phyloP scores from a whole-genome alignment of 352 stramenopile genomes.

The Phytophthora agathidicida region DNA sequence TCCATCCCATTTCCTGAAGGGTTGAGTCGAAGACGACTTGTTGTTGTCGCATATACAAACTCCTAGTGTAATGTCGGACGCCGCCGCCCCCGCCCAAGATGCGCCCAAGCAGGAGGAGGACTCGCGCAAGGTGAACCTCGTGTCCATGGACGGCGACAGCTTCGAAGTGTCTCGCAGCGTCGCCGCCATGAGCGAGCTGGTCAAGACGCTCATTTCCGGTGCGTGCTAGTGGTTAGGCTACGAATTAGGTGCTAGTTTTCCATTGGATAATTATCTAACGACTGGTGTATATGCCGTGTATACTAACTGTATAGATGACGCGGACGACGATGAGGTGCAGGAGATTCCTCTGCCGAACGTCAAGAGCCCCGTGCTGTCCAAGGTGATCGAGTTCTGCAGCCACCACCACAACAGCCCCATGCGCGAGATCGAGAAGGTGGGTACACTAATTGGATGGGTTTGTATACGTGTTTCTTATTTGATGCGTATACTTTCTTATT shows the following conservation, averaged over 20 bases:
- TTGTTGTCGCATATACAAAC: constrained; percentile 26
- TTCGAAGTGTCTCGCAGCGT: constrained; percentile 95
- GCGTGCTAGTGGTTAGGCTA: no score
- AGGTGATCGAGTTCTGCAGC: constrained; percentile 97
- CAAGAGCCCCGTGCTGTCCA: constrained; percentile 96
- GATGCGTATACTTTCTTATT: constrained; percentile 6
- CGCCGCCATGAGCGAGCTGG: constrained; percentile 97
- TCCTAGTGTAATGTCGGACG: constrained; percentile 59
- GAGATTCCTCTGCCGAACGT: constrained; percentile 99
- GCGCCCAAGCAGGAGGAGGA: constrained; percentile 71
- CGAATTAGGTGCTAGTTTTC: no score
- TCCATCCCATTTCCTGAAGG: constrained; percentile 13
- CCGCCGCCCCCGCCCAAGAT: constrained; percentile 45
- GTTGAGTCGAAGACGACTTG: constrained; percentile 12
- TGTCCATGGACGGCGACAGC: constrained; percentile 96
- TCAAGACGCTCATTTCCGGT: constrained; percentile 98
- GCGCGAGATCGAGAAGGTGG: constrained; percentile 99
- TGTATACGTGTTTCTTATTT: not conserved
- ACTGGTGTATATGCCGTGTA: not conserved
- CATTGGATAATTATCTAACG: no score
- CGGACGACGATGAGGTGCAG: constrained; percentile 94
- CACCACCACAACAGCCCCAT: constrained; percentile 97
- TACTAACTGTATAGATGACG: constrained; percentile 77
- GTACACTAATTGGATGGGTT: not conserved
- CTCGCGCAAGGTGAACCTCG: constrained; percentile 82